Conservation (phyloP, 192 early-diverging fungal species). For the Entophlyctis luteolus region DNA sequence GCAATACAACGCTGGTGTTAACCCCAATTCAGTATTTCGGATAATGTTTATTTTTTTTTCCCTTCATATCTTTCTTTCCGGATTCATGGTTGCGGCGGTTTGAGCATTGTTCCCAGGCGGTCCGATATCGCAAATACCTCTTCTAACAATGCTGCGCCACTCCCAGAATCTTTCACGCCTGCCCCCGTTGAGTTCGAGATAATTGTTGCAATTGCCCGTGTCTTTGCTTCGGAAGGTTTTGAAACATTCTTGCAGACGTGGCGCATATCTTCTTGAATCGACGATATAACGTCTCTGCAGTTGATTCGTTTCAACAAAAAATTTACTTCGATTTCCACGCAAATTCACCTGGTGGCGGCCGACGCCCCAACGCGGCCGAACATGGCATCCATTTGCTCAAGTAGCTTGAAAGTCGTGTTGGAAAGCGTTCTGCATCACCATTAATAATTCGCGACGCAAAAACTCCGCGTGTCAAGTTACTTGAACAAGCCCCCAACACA, state of each 20-base stretch:
- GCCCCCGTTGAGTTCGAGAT: slow-evolving; percentile 22
- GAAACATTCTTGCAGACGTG: slow-evolving; percentile 9
- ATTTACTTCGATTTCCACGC: slow-evolving; percentile 18
- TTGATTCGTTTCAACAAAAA: background rate
- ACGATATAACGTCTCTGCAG: slow-evolving; percentile 23
- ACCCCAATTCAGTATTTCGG: too few relatives aligned
- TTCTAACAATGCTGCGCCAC: slow-evolving; percentile 20
- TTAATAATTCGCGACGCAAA: background rate
- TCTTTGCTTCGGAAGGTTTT: slow-evolving; percentile 25
- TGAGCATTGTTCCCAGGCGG: too few relatives aligned
- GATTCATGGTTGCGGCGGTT: too few relatives aligned
- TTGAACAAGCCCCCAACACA: slow-evolving; percentile 13
- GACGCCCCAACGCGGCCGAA: slow-evolving; percentile 30
- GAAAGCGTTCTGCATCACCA: background rate
- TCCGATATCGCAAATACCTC: slow-evolving; percentile 27
- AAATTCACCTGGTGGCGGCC: slow-evolving; percentile 28
- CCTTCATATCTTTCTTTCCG: too few relatives aligned
- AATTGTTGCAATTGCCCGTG: slow-evolving; percentile 16
- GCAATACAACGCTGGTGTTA: too few relatives aligned
- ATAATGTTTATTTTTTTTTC: too few relatives aligned
- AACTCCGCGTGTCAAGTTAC: slow-evolving; percentile 17
- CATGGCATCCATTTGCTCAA: slow-evolving; percentile 38
- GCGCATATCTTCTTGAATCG: slow-evolving; percentile 18
- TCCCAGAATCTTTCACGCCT: slow-evolving; percentile 1
- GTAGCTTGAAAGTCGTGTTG: slow-evolving; percentile 30